Percentiles rank a stretch among this genome's conserved stretches.
These are phyloP conservation scores for Epithemia pelagica DNA, from an alignment of 108 stramenopile species.

Conservation along the genomic window DNA sequence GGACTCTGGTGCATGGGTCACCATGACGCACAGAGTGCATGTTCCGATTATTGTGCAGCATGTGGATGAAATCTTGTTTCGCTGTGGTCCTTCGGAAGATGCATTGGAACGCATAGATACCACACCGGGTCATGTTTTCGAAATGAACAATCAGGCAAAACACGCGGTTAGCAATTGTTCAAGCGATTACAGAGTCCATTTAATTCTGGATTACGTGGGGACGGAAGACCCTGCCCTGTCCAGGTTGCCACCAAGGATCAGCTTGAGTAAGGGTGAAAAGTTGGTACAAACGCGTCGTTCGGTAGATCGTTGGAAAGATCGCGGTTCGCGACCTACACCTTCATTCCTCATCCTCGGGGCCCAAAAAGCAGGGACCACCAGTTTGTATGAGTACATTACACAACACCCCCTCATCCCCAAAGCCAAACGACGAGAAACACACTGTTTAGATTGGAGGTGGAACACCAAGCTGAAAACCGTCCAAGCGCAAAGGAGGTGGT, in stretches of 20 bases:
- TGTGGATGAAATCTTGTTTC: constrained; percentile 73
- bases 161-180: constrained; percentile 89
- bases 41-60: constrained; percentile 81
- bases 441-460: constrained; percentile 97
- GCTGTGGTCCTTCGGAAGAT: constrained; percentile 65
- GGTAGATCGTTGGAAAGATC: constrained; percentile 69
- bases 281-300: constrained; percentile 89
- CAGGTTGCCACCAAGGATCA: constrained; percentile 32
- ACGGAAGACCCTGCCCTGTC: neutral
- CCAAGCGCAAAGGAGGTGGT: constrained; percentile 39
- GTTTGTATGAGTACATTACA: constrained; percentile 86
- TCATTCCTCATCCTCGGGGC: constrained; percentile 85
- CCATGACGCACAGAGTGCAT: constrained; percentile 91
- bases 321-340: constrained; percentile 51
- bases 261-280: constrained; percentile 66
- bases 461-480: constrained; percentile 29
- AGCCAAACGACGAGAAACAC: constrained; percentile 89
- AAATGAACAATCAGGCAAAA: constrained; percentile 97
- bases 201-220: constrained; percentile 92
- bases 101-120: constrained; percentile 73
- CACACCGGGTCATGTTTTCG: constrained; percentile 86
- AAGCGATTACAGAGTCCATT: constrained; percentile 68
- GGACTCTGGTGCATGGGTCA: constrained; percentile 96
- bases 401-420: constrained; percentile 86
- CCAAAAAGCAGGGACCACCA: constrained; percentile 95